Evolutionary conservation across 768 basidiomycete genomes (phyloP).

Genomic region (Lepiota brunneoincarnata): DNA sequence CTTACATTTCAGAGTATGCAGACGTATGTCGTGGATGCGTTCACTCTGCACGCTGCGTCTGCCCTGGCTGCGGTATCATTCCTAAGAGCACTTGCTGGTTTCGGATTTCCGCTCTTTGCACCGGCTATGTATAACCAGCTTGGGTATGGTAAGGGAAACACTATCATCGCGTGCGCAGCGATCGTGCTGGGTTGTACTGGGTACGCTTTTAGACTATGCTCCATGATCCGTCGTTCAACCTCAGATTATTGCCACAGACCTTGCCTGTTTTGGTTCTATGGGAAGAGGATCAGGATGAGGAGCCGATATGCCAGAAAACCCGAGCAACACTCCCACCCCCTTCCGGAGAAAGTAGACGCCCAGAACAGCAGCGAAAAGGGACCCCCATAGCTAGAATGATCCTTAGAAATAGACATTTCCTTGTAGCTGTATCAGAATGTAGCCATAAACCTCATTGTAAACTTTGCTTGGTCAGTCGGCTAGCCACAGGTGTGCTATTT

Average conservation of each 20-base stretch:
- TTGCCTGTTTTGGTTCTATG: conserved; percentile 34
- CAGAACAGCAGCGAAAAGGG: background rate
- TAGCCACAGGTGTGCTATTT: no score
- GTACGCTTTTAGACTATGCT: conserved; percentile 26
- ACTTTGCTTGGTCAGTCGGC: no score
- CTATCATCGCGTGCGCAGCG: conserved; percentile 56
- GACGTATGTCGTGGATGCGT: conserved; percentile 66
- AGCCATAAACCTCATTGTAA: no score
- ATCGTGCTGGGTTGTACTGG: conserved; percentile 63
- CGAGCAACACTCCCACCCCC: background rate
- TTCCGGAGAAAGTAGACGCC: background rate
- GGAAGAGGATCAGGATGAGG: conserved; percentile 42
- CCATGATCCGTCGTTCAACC: background rate
- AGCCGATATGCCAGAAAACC: conserved; percentile 40
- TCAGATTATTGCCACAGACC: conserved; percentile 21
- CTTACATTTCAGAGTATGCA: conserved; percentile 61
- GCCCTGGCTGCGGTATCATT: conserved; percentile 65
- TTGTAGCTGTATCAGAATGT: no score
- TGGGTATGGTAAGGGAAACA: conserved; percentile 69
- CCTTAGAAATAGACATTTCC: no score
- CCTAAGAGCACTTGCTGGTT: conserved; percentile 66
- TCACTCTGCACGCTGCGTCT: conserved; percentile 66
- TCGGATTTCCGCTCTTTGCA: conserved; percentile 78
- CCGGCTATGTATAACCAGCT: conserved; percentile 62
- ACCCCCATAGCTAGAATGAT: background rate